Evolutionary conservation across 768 basidiomycete species (phyloP).

Genomic region (Amanita rimosa): DNA sequence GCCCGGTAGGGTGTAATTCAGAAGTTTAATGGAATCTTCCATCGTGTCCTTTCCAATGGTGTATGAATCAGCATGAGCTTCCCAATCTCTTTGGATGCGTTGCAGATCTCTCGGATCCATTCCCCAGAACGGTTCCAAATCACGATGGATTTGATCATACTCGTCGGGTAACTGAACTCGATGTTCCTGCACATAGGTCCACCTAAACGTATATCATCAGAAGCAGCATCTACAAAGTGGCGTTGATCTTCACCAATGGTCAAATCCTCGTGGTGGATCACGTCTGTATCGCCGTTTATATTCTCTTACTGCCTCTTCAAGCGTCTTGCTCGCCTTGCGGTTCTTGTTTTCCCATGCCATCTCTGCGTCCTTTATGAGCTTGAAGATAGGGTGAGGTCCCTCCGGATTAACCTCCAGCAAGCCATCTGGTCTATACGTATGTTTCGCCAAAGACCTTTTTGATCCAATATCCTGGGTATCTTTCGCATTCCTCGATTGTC

Average conservation of each 20-base stretch:
- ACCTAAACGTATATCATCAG: slow-evolving; percentile 17
- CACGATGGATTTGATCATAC: slow-evolving; percentile 61
- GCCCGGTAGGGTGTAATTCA: slow-evolving; percentile 18
- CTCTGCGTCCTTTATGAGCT: slow-evolving; percentile 66
- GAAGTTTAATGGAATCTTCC: slow-evolving; percentile 15
- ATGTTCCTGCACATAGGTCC: slow-evolving; percentile 44
- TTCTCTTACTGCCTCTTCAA: slow-evolving; percentile 66
- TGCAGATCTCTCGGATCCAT: slow-evolving; percentile 32
- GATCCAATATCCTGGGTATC: background rate
- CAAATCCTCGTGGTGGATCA: slow-evolving; percentile 76
- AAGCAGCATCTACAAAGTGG: background rate
- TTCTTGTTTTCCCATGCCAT: slow-evolving; percentile 49
- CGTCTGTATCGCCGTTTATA: slow-evolving; percentile 68
- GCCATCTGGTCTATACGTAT: slow-evolving; percentile 26
- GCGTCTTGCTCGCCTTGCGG: slow-evolving; percentile 56
- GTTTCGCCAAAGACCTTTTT: slow-evolving; percentile 14
- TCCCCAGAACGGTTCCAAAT: slow-evolving; percentile 75
- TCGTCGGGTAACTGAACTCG: slow-evolving; percentile 73
- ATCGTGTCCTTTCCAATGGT: slow-evolving; percentile 24
- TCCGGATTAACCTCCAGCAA: slow-evolving; percentile 27
- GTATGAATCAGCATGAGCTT: slow-evolving; percentile 25
- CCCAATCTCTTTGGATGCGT: slow-evolving; percentile 23
- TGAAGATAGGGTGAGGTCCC: slow-evolving; percentile 64
- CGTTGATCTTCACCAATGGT: slow-evolving; percentile 51
- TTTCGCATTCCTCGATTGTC: background rate